Evolutionary conservation across 1,284 basidiomycete species (phyloP).

Genomic region (Leccinum fuscescens): DNA sequence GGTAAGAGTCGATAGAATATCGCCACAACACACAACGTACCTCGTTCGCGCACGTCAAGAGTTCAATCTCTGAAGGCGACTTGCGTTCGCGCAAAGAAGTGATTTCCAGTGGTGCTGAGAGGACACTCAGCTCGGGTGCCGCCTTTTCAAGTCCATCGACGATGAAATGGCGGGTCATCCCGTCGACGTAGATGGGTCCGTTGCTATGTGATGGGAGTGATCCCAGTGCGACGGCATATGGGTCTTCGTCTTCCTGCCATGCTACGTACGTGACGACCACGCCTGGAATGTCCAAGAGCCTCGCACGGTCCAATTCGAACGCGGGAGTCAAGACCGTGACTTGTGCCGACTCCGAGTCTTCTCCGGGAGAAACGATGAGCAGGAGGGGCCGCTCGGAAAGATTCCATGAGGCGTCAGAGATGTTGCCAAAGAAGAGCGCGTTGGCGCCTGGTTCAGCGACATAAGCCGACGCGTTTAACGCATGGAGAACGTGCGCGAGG

Average conservation of each 20-base stretch:
- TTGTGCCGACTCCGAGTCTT: conserved; percentile 35
- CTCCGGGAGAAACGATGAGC: conserved; percentile 56
- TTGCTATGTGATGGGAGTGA: conserved; percentile 37
- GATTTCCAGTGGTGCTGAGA: conserved; percentile 54
- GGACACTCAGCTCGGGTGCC: conserved; percentile 39
- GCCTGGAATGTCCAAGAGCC: conserved; percentile 51
- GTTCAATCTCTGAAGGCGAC: conserved; percentile 64
- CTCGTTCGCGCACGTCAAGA: conserved; percentile 80
- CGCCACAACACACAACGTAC: conserved; percentile 37
- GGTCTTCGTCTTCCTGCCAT: conserved; percentile 75
- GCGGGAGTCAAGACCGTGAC: conserved; percentile 70
- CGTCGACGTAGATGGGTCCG: conserved; percentile 60
- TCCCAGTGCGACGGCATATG: conserved; percentile 56
- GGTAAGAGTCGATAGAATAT: conserved; percentile 5
- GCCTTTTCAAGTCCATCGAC: conserved; percentile 57
- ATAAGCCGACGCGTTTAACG: conserved; percentile 57
- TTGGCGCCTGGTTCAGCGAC: conserved; percentile 76
- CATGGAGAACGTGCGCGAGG: conserved; percentile 50
- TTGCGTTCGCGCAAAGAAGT: conserved; percentile 70
- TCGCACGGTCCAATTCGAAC: conserved; percentile 76
- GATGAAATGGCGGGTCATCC: conserved; percentile 56
- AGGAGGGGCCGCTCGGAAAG: conserved; percentile 79
- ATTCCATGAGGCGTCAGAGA: conserved; percentile 61
- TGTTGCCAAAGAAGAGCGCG: conserved; percentile 69
- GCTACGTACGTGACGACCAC: conserved; percentile 51